These are phyloP conservation scores for Hemerocallis citrina DNA, from an alignment of 106 monocot genomes.

Conservation along the genomic window DNA sequence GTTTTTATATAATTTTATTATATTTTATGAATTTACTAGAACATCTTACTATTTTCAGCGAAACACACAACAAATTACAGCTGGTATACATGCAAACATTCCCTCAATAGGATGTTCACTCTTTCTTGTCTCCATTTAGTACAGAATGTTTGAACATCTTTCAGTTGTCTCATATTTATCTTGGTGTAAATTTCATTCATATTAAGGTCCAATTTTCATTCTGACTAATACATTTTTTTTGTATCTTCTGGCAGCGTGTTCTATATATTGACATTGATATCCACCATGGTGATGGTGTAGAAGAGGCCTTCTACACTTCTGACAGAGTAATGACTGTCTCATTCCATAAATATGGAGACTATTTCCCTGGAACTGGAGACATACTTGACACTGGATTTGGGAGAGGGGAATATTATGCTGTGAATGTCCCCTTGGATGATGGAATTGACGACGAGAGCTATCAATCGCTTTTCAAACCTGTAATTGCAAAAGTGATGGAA, in stretches of 20 bases:
- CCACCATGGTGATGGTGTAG: constrained; percentile 46
- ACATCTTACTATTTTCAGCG: too few relatives aligned
- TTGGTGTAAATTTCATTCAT: too few relatives aligned
- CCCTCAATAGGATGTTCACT: too few relatives aligned
- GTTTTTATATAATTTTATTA: too few relatives aligned
- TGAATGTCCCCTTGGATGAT: constrained; percentile 77
- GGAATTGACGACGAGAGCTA: constrained; percentile 80
- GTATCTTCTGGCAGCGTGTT: constrained; percentile 38
- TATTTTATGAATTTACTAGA: too few relatives aligned
- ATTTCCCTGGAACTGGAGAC: constrained; percentile 67
- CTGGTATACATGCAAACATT: too few relatives aligned
- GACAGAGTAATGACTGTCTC: constrained; percentile 49
- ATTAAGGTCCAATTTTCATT: background rate
- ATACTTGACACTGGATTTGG: constrained; percentile 47
- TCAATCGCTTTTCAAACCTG: constrained; percentile 61
- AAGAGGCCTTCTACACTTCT: constrained; percentile 49
- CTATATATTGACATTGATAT: constrained; percentile 58
- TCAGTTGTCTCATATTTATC: too few relatives aligned
- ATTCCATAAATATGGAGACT: constrained; percentile 47
- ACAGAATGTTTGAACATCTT: too few relatives aligned
- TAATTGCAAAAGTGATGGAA: constrained; percentile 70
- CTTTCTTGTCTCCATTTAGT: too few relatives aligned
- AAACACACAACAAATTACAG: too few relatives aligned
- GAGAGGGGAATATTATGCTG: constrained; percentile 57
- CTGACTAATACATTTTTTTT: background rate